Evolutionary conservation across 1,139 yeast genomes (phyloP).

Genomic region (Lodderomyces orthopsilosis): DNA sequence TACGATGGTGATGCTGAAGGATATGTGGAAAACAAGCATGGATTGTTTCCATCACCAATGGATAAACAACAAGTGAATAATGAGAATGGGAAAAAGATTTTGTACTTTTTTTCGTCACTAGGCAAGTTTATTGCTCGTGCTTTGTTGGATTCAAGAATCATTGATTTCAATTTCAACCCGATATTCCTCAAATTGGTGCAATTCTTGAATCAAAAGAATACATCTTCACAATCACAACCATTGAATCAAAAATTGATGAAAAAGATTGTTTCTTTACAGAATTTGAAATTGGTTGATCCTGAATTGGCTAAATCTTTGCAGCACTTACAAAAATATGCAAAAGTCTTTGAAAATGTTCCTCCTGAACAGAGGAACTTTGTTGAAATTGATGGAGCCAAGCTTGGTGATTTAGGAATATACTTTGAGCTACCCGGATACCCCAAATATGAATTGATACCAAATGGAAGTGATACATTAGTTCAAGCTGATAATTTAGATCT

Average conservation of each 20-base stretch:
- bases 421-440: constrained; percentile 68
- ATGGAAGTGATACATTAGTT: constrained; percentile 55
- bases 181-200: constrained; percentile 58
- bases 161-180: constrained; percentile 77
- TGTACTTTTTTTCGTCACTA: constrained; percentile 59
- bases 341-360: constrained; percentile 20
- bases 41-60: constrained; percentile 76
- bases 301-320: constrained; percentile 60
- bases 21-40: constrained; percentile 45
- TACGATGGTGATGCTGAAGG: background rate
- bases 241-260: constrained; percentile 18
- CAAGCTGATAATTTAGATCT: constrained; percentile 51
- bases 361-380: constrained; percentile 22
- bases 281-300: constrained; percentile 55
- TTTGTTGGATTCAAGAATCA: constrained; percentile 76
- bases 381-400: constrained; percentile 37
- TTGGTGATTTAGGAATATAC: constrained; percentile 61
- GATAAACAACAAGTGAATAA: constrained; percentile 24
- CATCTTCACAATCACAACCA: constrained; percentile 2
- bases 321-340: constrained; percentile 47
- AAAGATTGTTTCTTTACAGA: constrained; percentile 36
- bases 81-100: constrained; percentile 41
- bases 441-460: constrained; percentile 51
- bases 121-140: constrained; percentile 90
- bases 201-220: constrained; percentile 21